Conservation (phyloP, 768 basidiomycete species). For the Mycena amicta region DNA sequence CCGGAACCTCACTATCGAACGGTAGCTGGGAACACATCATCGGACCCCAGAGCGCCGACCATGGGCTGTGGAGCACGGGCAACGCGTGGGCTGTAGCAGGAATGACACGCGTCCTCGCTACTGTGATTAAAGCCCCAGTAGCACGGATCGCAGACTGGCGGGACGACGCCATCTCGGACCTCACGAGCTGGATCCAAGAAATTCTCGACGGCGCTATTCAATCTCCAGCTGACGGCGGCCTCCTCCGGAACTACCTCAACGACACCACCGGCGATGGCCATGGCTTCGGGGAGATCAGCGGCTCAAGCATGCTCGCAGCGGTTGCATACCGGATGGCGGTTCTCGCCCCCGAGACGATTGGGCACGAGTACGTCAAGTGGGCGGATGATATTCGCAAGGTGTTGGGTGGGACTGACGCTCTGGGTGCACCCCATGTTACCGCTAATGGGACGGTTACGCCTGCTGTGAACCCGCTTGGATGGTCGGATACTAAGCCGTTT, state of each 20-base stretch:
- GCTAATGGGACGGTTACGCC: slow-evolving; percentile 35
- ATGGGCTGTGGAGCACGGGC: slow-evolving; percentile 52
- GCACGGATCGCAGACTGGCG: slow-evolving; percentile 26
- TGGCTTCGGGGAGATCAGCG: slow-evolving; percentile 38
- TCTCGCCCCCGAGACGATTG: slow-evolving; percentile 19
- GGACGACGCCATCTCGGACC: slow-evolving; percentile 26
- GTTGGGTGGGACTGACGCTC: background rate
- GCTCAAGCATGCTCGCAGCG: slow-evolving; percentile 43
- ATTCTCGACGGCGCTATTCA: slow-evolving; percentile 35
- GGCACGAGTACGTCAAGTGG: slow-evolving; percentile 23
- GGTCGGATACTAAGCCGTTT: slow-evolving; percentile 37
- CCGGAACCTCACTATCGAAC: slow-evolving; percentile 6
- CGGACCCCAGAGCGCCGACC: slow-evolving; percentile 39
- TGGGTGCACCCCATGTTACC: slow-evolving; percentile 28
- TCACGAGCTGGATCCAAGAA: slow-evolving; percentile 44
- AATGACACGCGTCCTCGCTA: slow-evolving; percentile 61
- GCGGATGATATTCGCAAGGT: slow-evolving; percentile 30
- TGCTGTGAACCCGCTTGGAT: slow-evolving; percentile 43
- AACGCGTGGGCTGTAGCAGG: slow-evolving; percentile 78
- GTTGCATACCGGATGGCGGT: slow-evolving; percentile 39
- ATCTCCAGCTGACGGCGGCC: slow-evolving; percentile 6
- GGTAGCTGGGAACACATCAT: slow-evolving; percentile 37
- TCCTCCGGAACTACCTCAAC: slow-evolving; percentile 24
- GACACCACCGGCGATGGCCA: slow-evolving; percentile 8
- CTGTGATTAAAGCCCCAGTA: slow-evolving; percentile 43